phyloP scores from a whole-genome alignment of 495 filamentous ascomycete genomes.

The Haplographium delicatum region DNA sequence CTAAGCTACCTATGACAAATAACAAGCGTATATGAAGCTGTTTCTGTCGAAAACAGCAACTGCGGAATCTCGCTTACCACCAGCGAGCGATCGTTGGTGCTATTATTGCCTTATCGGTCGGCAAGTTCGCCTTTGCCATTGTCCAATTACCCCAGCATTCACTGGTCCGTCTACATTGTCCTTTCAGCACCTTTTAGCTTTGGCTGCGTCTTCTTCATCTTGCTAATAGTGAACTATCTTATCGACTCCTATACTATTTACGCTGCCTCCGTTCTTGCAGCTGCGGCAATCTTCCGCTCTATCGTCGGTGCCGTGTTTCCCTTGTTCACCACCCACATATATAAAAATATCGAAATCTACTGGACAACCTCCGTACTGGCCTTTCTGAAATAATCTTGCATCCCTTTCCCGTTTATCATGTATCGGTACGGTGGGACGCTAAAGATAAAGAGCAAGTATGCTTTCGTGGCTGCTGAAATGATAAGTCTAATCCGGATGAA shows the following conservation, averaged over 20 bases:
- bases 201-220: slow-evolving; percentile 63
- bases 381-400: slow-evolving; percentile 67
- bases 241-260: slow-evolving; percentile 60
- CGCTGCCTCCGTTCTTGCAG: slow-evolving; percentile 72
- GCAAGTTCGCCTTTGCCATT: slow-evolving; percentile 64
- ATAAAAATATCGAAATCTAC: slow-evolving; percentile 67
- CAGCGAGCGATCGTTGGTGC: slow-evolving; percentile 66
- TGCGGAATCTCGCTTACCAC: slow-evolving; percentile 70
- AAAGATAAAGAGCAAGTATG: slow-evolving; percentile 66
- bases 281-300: slow-evolving; percentile 50
- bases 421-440: slow-evolving; percentile 67
- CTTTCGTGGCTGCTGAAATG: slow-evolving; percentile 62
- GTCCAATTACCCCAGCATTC: slow-evolving; percentile 61
- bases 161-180: slow-evolving; percentile 61
- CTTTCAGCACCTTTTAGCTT: slow-evolving; percentile 65
- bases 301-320: slow-evolving; percentile 68
- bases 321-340: slow-evolving; percentile 76
- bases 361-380: slow-evolving; percentile 76
- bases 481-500: no score
- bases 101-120: slow-evolving; percentile 60
- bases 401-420: slow-evolving; percentile 78
- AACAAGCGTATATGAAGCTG: slow-evolving; percentile 30
- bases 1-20: slow-evolving; percentile 54
- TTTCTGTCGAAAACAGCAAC: slow-evolving; percentile 38
- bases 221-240: slow-evolving; percentile 62